phyloP scores from a whole-genome alignment of 2,329 filamentous ascomycete species.

The Gremmenia infestans region DNA sequence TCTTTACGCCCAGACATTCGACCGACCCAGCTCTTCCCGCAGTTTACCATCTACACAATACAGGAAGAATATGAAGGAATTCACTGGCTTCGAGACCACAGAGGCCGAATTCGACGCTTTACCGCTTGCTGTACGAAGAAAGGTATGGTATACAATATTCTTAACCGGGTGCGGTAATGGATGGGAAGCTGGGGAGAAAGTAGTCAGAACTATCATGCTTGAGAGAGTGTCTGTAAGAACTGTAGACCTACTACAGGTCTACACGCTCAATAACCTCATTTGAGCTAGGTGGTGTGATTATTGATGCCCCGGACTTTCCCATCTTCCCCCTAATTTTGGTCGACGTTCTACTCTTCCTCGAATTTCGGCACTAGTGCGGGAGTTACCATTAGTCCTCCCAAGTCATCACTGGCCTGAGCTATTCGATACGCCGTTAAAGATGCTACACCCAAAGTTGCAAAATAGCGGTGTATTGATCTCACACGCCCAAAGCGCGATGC shows the following conservation, averaged over 20 bases:
- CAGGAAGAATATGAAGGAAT: slow-evolving; percentile 29
- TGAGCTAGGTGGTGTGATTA: no score
- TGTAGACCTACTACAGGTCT: no score
- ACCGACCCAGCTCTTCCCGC: slow-evolving; percentile 22
- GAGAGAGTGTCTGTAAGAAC: not conserved
- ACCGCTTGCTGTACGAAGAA: slow-evolving; percentile 45
- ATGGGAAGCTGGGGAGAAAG: not conserved
- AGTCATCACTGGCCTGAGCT: not conserved
- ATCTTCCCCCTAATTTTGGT: no score
- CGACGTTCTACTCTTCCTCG: not conserved
- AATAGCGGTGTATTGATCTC: not conserved
- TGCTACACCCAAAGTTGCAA: not conserved
- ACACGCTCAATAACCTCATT: no score
- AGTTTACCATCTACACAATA: slow-evolving; percentile 18
- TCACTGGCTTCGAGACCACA: slow-evolving; percentile 30
- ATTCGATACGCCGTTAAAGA: not conserved
- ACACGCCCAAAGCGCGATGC: not conserved
- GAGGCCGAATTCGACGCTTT: slow-evolving; percentile 47
- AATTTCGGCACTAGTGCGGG: not conserved
- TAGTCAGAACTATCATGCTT: not conserved
- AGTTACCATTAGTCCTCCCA: not conserved
- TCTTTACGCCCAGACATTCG: slow-evolving; percentile 26
- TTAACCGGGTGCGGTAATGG: not conserved
- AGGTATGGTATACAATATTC: slow-evolving; percentile 37
- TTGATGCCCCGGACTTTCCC: no score